phyloP scores from a whole-genome alignment of 2,329 filamentous ascomycete species.

The Dactylonectria estremocensis region DNA sequence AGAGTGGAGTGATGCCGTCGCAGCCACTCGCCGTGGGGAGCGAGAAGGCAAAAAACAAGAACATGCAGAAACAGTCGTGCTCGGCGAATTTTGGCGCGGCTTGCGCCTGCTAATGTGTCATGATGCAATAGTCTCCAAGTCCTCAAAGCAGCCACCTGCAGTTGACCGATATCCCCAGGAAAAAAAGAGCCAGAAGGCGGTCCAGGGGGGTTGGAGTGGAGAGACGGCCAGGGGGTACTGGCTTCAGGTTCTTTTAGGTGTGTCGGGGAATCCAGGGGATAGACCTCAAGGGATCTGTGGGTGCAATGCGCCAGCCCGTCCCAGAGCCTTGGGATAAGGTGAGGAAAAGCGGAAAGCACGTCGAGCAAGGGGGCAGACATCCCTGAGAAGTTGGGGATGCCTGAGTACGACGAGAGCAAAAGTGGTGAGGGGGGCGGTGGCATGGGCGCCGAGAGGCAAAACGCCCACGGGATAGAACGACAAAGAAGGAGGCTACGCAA shows the following conservation, averaged over 20 bases:
- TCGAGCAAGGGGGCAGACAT: slow-evolving; percentile 17
- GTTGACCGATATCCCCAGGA: background rate
- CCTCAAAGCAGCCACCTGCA: slow-evolving; percentile 9
- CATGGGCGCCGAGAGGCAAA: background rate
- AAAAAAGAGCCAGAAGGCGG: background rate
- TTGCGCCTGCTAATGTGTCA: slow-evolving; percentile 3
- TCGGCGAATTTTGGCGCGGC: background rate
- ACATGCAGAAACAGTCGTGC: slow-evolving; percentile 4
- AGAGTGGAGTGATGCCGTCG: slow-evolving; percentile 14
- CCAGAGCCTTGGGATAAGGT: slow-evolving; percentile 34
- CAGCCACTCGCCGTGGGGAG: background rate
- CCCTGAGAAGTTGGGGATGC: slow-evolving; percentile 24
- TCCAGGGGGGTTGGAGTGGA: background rate
- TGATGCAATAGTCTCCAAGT: slow-evolving; percentile 7
- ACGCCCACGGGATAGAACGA: slow-evolving; percentile 5
- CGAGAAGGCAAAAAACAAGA: background rate
- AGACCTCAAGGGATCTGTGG: slow-evolving; percentile 18
- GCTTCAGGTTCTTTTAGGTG: slow-evolving; percentile 7
- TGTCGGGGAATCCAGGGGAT: slow-evolving; percentile 29
- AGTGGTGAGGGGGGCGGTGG: slow-evolving; percentile 18
- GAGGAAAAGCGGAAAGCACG: slow-evolving; percentile 26
- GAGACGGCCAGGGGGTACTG: background rate
- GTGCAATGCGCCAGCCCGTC: slow-evolving; percentile 30
- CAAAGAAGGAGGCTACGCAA: background rate
- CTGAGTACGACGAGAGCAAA: slow-evolving; percentile 4